Percentiles rank a stretch among this genome's conserved stretches.
These are phyloP conservation scores for Ogataea siamensis DNA, from an alignment of 805 yeast species.

Conservation along the genomic window DNA sequence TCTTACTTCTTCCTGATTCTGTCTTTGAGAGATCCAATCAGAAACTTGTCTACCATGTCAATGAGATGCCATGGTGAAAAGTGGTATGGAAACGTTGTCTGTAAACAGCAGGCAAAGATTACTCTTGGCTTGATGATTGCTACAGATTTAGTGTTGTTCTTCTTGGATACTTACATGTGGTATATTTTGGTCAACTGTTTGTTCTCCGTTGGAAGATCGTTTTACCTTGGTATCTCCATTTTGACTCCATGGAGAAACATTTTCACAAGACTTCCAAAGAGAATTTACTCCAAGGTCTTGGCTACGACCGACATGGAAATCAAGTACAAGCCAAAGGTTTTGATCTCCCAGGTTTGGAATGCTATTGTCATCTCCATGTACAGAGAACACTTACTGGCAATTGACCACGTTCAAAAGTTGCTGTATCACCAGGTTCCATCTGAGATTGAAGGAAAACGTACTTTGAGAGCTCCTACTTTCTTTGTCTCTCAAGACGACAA, in stretches of 20 bases:
- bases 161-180: constrained; percentile 99
- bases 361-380: constrained; percentile 99
- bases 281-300: constrained; percentile 95
- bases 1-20: constrained; percentile 89
- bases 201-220: constrained; percentile 96
- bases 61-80: constrained; percentile 96
- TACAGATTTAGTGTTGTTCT: constrained; percentile 92
- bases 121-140: constrained; percentile 89
- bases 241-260: constrained; percentile 99
- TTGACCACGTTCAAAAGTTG: constrained; percentile 97
- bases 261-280: constrained; percentile 95
- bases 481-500: constrained; percentile 96
- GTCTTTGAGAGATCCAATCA: constrained; percentile 91
- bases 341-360: constrained; percentile 98
- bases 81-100: constrained; percentile 76
- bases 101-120: constrained; percentile 84
- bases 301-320: constrained; percentile 99
- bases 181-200: constrained; percentile 92
- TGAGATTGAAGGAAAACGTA: constrained; percentile 97
- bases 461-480: constrained; percentile 98
- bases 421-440: constrained; percentile 98
- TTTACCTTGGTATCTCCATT: constrained; percentile 97
- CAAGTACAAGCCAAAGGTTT: constrained; percentile 96
- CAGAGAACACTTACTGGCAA: constrained; percentile 97
- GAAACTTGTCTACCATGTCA: constrained; percentile 76